These are phyloP conservation scores for Pontederia paniculata DNA, from an alignment of 176 grass and related monocot genomes.

Conservation along the genomic window DNA sequence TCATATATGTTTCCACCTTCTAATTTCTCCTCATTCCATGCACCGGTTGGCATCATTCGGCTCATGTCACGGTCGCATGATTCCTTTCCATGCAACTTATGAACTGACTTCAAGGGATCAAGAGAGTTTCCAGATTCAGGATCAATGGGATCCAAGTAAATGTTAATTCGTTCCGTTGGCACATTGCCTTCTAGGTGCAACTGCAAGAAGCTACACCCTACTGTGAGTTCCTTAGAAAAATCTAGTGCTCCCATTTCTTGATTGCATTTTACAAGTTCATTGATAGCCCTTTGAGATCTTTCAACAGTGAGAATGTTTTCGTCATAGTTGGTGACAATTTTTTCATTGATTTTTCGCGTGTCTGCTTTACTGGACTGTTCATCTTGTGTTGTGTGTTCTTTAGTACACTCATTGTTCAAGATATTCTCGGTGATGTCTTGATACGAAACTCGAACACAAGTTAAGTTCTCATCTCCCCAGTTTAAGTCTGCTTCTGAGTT, in stretches of 20 bases:
- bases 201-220: neutral
- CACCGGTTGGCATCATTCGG: neutral
- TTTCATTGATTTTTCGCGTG: too few species aligned
- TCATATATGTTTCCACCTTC: neutral
- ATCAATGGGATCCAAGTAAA: neutral
- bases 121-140: neutral
- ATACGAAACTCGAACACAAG: too few species aligned
- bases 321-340: too few species aligned
- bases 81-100: neutral
- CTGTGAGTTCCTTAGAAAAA: neutral
- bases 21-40: neutral
- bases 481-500: too few species aligned
- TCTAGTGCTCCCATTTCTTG: neutral
- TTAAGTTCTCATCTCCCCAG: too few species aligned
- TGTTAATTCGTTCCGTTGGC: neutral
- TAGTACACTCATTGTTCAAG: too few species aligned
- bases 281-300: too few species aligned
- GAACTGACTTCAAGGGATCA: neutral
- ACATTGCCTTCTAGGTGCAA: neutral
- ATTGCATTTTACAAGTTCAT: neutral
- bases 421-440: too few species aligned
- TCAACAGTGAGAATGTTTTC: too few species aligned
- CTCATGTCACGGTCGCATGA: neutral
- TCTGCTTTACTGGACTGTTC: too few species aligned
- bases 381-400: too few species aligned